Evolutionary conservation across 2,329 filamentous ascomycete genomes (phyloP).

Genomic region (Cercospora zeina): DNA sequence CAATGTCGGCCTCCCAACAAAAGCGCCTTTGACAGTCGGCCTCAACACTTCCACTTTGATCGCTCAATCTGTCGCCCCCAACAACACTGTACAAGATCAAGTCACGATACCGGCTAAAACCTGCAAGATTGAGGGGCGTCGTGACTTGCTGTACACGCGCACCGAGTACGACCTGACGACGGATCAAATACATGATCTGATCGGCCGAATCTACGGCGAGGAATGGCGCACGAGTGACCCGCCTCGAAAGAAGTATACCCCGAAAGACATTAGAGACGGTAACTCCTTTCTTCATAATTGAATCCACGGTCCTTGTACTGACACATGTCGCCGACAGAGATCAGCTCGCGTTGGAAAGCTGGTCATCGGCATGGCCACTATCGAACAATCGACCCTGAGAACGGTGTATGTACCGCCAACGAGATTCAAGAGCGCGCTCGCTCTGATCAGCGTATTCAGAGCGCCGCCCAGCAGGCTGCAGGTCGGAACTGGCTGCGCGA

Average conservation of each 20-base stretch:
- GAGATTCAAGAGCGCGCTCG: not conserved
- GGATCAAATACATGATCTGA: conserved; percentile 11
- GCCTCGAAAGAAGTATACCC: conserved; percentile 3
- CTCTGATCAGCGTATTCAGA: not conserved
- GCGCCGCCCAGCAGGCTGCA: not conserved
- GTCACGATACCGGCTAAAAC: not conserved
- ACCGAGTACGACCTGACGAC: conserved; percentile 7
- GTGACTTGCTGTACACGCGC: conserved; percentile 3
- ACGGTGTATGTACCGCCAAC: not conserved
- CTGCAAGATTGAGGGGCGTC: conserved; percentile 8
- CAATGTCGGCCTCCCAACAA: not conserved
- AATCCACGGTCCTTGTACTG: not conserved
- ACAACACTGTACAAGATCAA: too few species aligned
- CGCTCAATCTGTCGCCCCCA: not conserved
- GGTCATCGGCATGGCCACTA: conserved; percentile 1
- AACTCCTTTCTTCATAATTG: not conserved
- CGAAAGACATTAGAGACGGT: conserved; percentile 10
- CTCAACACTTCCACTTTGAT: not conserved
- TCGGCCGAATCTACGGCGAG: conserved; percentile 15
- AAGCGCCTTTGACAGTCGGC: not conserved
- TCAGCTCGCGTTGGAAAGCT: not conserved
- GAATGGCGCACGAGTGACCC: not conserved
- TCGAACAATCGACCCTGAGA: not conserved
- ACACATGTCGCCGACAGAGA: not conserved
- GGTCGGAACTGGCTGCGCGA: not conserved